phyloP scores from a whole-genome alignment of 352 stramenopile genomes.

The Globisporangium canariense region DNA sequence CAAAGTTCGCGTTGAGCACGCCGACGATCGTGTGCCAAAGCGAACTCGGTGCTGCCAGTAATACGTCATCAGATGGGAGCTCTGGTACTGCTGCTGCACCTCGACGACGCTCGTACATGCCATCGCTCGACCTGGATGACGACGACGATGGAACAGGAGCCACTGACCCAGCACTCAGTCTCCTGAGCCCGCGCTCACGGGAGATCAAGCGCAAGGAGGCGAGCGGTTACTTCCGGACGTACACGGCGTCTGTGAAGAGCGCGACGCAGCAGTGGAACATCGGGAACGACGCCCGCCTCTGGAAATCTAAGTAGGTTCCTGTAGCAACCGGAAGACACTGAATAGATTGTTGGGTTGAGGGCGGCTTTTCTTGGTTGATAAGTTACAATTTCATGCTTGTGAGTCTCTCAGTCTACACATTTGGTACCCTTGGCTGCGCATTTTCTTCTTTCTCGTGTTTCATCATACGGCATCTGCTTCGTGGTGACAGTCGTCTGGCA shows the following conservation, averaged over 20 bases:
- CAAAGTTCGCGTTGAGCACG: slow-evolving; percentile 29
- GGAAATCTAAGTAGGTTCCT: slow-evolving; percentile 11
- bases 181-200: slow-evolving; percentile 21
- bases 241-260: slow-evolving; percentile 30
- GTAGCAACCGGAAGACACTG: neutral
- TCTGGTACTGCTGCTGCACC: neutral
- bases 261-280: slow-evolving; percentile 49
- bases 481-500: neutral
- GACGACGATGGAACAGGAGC: slow-evolving; percentile 8
- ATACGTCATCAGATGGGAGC: neutral
- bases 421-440: neutral
- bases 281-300: slow-evolving; percentile 36
- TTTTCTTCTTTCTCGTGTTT: neutral
- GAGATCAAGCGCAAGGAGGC: slow-evolving; percentile 21
- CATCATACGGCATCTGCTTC: neutral
- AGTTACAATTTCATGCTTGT: neutral
- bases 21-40: slow-evolving; percentile 26
- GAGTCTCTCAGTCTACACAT: neutral
- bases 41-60: slow-evolving; percentile 9
- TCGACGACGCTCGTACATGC: slow-evolving; percentile 18
- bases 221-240: slow-evolving; percentile 30
- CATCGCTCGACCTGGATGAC: slow-evolving; percentile 27
- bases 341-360: no score
- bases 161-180: neutral
- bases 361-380: slow-evolving; percentile 1